These are phyloP conservation scores for Globisporangium heterothallicum DNA, from an alignment of 352 stramenopile species.

Conservation along the genomic window DNA sequence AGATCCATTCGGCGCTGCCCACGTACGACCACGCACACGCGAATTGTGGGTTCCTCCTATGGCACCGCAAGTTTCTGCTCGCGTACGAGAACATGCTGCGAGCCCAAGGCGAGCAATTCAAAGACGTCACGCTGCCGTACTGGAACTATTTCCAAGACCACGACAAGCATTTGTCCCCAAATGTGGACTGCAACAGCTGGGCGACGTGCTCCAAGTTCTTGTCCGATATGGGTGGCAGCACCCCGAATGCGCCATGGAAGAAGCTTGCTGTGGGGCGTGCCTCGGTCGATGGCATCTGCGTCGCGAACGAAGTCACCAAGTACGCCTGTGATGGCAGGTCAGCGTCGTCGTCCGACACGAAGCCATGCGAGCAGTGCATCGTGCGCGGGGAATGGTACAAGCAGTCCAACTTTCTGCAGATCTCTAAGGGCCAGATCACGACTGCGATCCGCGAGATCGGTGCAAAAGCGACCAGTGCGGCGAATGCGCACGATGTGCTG, in stretches of 20 bases:
- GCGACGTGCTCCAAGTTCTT: background rate
- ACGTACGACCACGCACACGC: background rate
- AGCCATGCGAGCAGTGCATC: background rate
- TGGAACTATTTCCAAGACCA: conserved; percentile 4
- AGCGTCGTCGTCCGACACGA: background rate
- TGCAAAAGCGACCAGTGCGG: background rate
- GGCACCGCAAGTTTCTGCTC: conserved; percentile 5
- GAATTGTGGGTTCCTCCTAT: conserved; percentile 2
- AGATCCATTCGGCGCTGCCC: background rate
- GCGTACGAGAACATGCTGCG: conserved; percentile 6
- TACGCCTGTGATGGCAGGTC: no score
- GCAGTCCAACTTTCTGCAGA: background rate
- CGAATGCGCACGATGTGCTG: conserved; percentile 22
- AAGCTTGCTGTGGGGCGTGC: background rate
- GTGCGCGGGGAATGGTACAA: background rate
- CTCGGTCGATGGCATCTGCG: background rate
- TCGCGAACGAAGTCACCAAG: background rate
- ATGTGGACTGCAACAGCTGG: background rate
- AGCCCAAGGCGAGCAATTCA: conserved; percentile 7
- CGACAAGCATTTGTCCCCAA: background rate
- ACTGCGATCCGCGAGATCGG: background rate
- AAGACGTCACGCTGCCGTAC: conserved; percentile 6
- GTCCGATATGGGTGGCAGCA: background rate
- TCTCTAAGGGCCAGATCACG: conserved; percentile 4
- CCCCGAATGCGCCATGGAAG: background rate